Base-by-base conservation (phyloP, 352 stramenopile species). In the Globisporangium nagaii region DNA sequence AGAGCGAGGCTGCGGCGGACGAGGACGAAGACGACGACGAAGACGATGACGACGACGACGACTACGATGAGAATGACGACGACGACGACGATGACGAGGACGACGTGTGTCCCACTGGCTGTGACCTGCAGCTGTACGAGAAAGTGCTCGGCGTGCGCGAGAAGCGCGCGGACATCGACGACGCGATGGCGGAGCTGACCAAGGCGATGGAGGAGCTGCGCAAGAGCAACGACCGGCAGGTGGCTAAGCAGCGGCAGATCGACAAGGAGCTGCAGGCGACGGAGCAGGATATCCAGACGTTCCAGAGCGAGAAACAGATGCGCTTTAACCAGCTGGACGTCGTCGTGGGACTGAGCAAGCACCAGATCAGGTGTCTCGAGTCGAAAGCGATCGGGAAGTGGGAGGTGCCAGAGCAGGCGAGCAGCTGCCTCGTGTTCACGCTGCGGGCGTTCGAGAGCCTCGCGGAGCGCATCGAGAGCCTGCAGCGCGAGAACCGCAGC, bases 251-350 rank as follows among this genome's bases (percentile, higher is more conserved):
- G 62, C 81, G 82, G 12, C 66, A 96, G 47, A 95, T 98, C 41
- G 87, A 97, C 65, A 97, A 97, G 70, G 91, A 97, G 44, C 66
- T 97, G 1, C 77, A 89, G 34, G 73, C 72, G 15, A 96, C 86
- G 3, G 82, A 93, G 50, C 70, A 77, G 35, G 90, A 98, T 48
- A 96, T 97, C 31, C 84, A 90, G 60, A 68, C 76, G 24, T 97
- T 98, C 61, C 91, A 98, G 62, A 91, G 80, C 44, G 90, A 98
- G 62, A 98, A 98, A 67, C 93, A 98, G 70, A 75, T 63, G 53
- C 78, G 79, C n/a, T 93, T 94, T 62, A 96, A 96, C 44, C 71
- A 95, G 53, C 60, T 96, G 9, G 79, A 94, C 30, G 75, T 95
- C n/a, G 75, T 90, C 9, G 62, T 95, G 10, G 66, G 82, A 15